Base-by-base conservation (phyloP, 2,329 filamentous ascomycete genomes). In the Dothistroma pini region DNA sequence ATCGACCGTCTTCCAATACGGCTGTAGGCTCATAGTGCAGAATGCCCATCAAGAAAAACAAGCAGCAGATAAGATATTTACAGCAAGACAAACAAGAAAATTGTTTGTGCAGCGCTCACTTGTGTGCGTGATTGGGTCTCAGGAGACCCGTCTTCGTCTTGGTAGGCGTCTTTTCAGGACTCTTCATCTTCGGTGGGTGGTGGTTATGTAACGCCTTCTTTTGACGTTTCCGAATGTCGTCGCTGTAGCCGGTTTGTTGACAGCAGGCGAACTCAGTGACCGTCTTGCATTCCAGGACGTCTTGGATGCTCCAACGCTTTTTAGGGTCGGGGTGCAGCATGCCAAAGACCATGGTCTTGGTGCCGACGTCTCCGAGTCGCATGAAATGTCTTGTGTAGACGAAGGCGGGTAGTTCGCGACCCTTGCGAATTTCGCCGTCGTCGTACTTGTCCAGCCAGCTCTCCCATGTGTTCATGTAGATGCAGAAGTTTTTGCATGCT, bases 301-400 rank as follows among this genome's bases (percentile, higher is more conserved):
- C 84, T 7, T 82, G 76, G 55, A 95, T 89, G 31, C 81, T 84
- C 67, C 89, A 86, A 48, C 92, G 88, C 72, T 86, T 86, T 8
- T 78, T 75, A 0, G 92, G 90, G 66, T 92, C 79, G 0, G 91
- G 91, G 73, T 96, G 87, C 34, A 96, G 81, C 91, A 96, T 96
- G 72, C 85, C 86, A 55, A 95, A 78, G 11, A 96, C 76, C 4
- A 96, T 78, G 11, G 87, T 85, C 61, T 88, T 86, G 59, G 93
- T 80, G 2, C 86, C 84, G 0, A 86, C 84, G 32, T 89, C 87
- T 68, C 86, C 86, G 65, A 92, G 78, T 44, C 76, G 80, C 16
- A 79, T 77, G 73, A 95, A 90, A 41, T 92, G 83, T 16, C 85
- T 83, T 31, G 80, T 76, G 63, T 87, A 84, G 16, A 90, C 90